Evolutionary conservation across 139 green algal genomes (phyloP), one percentile per base, ranked within the genome.

Genomic region (Coelastrella sp.): DNA sequence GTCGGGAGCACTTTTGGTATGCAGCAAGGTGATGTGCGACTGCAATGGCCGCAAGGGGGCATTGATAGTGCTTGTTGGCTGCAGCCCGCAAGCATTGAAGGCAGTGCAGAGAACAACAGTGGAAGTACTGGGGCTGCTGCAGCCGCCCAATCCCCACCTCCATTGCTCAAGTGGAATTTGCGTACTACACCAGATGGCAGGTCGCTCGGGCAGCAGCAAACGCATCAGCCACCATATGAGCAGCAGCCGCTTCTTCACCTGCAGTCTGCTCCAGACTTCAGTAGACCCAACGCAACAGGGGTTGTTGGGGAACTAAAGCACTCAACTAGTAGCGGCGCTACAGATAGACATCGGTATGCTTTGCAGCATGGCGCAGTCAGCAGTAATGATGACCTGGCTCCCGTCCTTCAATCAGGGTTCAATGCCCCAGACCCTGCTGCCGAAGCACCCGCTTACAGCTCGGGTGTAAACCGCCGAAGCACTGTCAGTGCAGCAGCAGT

Each of bases 81-180:
- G n/a, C n/a, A 66, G 1, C 23, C 2, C 2, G 19, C 2, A 6
- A 30, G 57, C 57, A 34, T 34, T 30, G 57, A n/a, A 21, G 19
- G 21, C 57, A 66, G 57, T 23, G 19, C 13, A 21, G 19, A 13
- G 21, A 48, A 35, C 35, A 43, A 41, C 27, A 43, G 13, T 35
- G 43, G 5, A 79, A 13, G 17, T 40, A 41, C n/a, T 30, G 71
- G 25, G 62, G 41, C n/a, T 43, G 43, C 41, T 15, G 71, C 41
- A 41, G 71, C 45, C 32, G 51, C 71, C 2, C 17, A 35, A 4
- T 9, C 15, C 19, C 60, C 32, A 34, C 38, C 48, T 3, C 48
- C 50, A 32, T 32, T 59, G 27, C 68, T 59, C 51, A 85, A 75
- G 59, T 84, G 78, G 78, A 64, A 62, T 7, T 40, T 75, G 27